phyloP scores from a whole-genome alignment of 345 rosid genomes.

The Boechera divaricarpa region DNA sequence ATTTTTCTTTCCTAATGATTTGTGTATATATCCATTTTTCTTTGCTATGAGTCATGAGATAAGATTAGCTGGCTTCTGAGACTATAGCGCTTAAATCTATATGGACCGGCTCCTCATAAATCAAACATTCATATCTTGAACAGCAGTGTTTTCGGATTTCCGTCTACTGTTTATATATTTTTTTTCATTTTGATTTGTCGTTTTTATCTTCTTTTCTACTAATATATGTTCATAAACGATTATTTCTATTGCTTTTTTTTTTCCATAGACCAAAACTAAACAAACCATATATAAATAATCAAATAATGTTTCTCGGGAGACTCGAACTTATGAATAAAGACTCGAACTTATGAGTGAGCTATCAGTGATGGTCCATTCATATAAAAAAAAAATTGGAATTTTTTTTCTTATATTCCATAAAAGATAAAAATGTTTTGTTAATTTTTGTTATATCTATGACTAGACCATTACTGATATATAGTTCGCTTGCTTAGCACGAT shows the following conservation, averaged over 20 bases:
- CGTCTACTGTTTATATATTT: conserved; percentile 21
- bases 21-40: conserved; percentile 8
- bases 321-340: neutral
- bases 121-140: conserved; percentile 44
- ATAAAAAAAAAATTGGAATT: too few species aligned
- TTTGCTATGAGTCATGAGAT: conserved; percentile 34
- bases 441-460: neutral
- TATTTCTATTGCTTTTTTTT: neutral
- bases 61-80: conserved; percentile 39
- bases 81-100: conserved; percentile 36
- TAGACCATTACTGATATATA: neutral
- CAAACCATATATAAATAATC: neutral
- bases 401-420: neutral
- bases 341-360: neutral
- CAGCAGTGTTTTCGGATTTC: conserved; percentile 43
- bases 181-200: neutral
- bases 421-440: neutral
- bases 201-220: neutral
- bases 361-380: neutral
- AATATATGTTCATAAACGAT: neutral
- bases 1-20: conserved; percentile 29
- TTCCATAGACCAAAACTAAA: conserved; percentile 4
- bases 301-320: neutral
- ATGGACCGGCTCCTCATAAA: conserved; percentile 41
- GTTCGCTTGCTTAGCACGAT: too few species aligned